Evolutionary conservation across 352 stramenopile genomes (phyloP).

Genomic region (Phytopythium cucurbitacearum): DNA sequence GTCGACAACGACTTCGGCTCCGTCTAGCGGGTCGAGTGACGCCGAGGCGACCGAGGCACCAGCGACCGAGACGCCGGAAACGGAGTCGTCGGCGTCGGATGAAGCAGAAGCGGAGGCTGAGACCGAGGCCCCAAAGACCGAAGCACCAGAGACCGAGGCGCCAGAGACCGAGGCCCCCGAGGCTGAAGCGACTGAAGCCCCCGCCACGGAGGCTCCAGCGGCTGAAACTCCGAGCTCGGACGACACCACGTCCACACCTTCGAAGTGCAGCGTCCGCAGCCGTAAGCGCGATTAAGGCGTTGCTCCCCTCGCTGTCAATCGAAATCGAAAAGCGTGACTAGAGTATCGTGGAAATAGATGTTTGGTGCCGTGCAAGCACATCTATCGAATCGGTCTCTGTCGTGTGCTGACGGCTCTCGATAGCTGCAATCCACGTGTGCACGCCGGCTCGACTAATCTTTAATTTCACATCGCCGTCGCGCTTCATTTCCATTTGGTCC

Average conservation of each 20-base stretch:
- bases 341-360: too few species aligned
- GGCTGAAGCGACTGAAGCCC: background rate
- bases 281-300: background rate
- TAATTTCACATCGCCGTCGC: too few species aligned
- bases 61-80: background rate
- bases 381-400: too few species aligned
- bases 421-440: too few species aligned
- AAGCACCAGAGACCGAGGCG: background rate
- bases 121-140: background rate
- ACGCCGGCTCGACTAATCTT: too few species aligned
- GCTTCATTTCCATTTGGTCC: too few species aligned
- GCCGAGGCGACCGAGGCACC: background rate
- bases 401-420: too few species aligned
- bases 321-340: too few species aligned
- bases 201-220: background rate
- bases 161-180: background rate
- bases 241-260: background rate
- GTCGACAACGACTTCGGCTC: conserved; percentile 14
- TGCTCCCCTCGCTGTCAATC: too few species aligned
- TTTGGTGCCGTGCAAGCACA: too few species aligned
- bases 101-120: background rate
- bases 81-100: background rate
- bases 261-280: background rate
- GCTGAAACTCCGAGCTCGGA: background rate
- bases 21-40: conserved; percentile 1